phyloP scores from a whole-genome alignment of 2,329 filamentous ascomycete genomes.

The Arthrobotrys iridis region DNA sequence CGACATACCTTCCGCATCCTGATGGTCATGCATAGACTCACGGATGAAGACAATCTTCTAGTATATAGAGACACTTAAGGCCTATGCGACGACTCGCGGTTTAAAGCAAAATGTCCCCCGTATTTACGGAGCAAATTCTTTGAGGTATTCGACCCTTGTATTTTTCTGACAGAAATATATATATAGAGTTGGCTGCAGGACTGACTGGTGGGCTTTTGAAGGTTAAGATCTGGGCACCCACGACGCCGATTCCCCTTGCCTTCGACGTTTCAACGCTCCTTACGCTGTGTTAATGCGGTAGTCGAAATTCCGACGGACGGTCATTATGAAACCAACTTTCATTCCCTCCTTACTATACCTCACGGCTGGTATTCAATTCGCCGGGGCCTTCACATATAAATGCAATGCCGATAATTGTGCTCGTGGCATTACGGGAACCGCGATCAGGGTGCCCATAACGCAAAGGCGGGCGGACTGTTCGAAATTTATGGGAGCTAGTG shows the following conservation, averaged over 20 bases:
- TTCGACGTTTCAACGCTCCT: slow-evolving; percentile 1
- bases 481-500: slow-evolving; percentile 31
- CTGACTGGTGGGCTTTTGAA: slow-evolving; percentile 1
- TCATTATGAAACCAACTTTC: slow-evolving; percentile 40
- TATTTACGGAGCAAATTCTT: neutral
- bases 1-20: slow-evolving; percentile 19
- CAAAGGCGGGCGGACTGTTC: slow-evolving; percentile 24
- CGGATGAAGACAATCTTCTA: neutral
- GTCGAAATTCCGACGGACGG: slow-evolving; percentile 3
- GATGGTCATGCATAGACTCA: slow-evolving; percentile 11
- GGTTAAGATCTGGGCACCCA: neutral
- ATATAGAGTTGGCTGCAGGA: slow-evolving; percentile 10
- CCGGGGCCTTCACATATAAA: neutral
- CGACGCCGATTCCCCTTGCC: neutral
- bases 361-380: slow-evolving; percentile 13
- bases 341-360: slow-evolving; percentile 31
- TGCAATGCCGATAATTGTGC: slow-evolving; percentile 40
- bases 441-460: neutral
- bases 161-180: neutral
- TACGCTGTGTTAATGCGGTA: slow-evolving; percentile 17
- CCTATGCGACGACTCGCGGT: slow-evolving; percentile 6
- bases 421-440: slow-evolving; percentile 20
- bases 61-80: slow-evolving; percentile 20
- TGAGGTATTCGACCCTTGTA: slow-evolving; percentile 7
- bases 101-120: slow-evolving; percentile 12